Evolutionary conservation across 1,139 yeast genomes (phyloP), one percentile per base, ranked within the genome.

Genomic region (Dujonia santamariae): DNA sequence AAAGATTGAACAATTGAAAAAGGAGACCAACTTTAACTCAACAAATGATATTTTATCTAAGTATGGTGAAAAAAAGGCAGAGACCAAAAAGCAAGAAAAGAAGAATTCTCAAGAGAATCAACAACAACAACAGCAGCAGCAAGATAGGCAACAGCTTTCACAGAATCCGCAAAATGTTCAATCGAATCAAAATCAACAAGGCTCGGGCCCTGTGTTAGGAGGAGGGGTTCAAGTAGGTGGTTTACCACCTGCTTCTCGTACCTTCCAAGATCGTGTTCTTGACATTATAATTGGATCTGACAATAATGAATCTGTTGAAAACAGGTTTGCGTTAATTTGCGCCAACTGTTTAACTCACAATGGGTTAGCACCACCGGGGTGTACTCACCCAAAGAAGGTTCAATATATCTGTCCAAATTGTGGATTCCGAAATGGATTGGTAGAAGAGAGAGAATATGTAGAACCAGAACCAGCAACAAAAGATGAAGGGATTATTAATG

Each of bases 321-420:
- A 65, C 38, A 61, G 95, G 31, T 84, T 70, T 52, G 96, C 96
- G 0, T 67, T 86, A 46, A 83, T 86, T 14, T 86, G 96, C 52
- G 45, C 52, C 19, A 62, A 69, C 13, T 86, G 96, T 50, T 65
- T 59, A 30, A 63, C 68, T 19, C 95, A 86, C 56, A 86, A 86
- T 50, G 96, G 96, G 1, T 66, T 86, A 35, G 95, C 95, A 0
- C 86, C 88, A 4, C 90, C 87, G 1, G 83, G 85, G 31, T 54
- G 63, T 13, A 61, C 63, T 36, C 53, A 64, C 16, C 86, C 95
- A 0, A 54, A 54, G 4, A 58, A 63, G 14, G 78, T 87, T 7
- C 61, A 61, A 37, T 90, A 81, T 51, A 58, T 69, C 4, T 90
- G 97, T 56, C 87, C 92, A 8, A 61, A 65, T 22, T 90, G 97